Conservation (phyloP, 1,139 yeast genomes). For the Eremothecium coryli region DNA sequence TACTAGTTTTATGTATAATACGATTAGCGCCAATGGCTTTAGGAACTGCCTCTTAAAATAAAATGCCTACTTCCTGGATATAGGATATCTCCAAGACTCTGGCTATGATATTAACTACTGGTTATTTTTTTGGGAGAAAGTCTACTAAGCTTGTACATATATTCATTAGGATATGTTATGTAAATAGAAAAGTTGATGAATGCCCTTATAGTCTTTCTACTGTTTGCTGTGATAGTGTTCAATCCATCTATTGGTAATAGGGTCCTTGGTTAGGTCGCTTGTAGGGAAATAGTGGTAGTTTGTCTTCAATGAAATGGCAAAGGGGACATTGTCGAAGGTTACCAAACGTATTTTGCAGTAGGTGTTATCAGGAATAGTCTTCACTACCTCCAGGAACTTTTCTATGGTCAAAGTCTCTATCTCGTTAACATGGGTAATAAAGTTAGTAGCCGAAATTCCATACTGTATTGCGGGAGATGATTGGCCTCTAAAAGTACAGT, state of each 20-base stretch:
- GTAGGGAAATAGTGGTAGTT: constrained; percentile 91
- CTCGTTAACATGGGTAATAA: constrained; percentile 84
- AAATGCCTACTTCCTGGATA: too few species aligned
- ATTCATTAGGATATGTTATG: too few species aligned
- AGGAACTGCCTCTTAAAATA: too few species aligned
- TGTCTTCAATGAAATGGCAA: constrained; percentile 77
- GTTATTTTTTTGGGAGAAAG: constrained; percentile 11
- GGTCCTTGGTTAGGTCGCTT: constrained; percentile 47
- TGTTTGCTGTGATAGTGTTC: constrained; percentile 37
- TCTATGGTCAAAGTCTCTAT: constrained; percentile 59
- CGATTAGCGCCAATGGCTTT: too few species aligned
- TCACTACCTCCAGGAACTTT: constrained; percentile 54
- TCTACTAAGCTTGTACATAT: too few species aligned
- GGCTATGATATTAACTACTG: too few species aligned
- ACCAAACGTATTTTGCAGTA: constrained; percentile 75
- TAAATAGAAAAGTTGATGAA: too few species aligned
- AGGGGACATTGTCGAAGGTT: constrained; percentile 76
- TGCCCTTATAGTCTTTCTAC: too few species aligned
- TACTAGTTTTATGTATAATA: too few species aligned
- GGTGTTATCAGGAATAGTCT: constrained; percentile 62
- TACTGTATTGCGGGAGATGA: constrained; percentile 86
- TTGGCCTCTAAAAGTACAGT: constrained; percentile 58
- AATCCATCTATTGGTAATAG: constrained; percentile 42
- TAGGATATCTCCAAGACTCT: too few species aligned
- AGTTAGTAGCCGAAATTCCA: constrained; percentile 70